Conservation (phyloP, 2,329 filamentous ascomycete species). For the Aspergillus sp. region DNA sequence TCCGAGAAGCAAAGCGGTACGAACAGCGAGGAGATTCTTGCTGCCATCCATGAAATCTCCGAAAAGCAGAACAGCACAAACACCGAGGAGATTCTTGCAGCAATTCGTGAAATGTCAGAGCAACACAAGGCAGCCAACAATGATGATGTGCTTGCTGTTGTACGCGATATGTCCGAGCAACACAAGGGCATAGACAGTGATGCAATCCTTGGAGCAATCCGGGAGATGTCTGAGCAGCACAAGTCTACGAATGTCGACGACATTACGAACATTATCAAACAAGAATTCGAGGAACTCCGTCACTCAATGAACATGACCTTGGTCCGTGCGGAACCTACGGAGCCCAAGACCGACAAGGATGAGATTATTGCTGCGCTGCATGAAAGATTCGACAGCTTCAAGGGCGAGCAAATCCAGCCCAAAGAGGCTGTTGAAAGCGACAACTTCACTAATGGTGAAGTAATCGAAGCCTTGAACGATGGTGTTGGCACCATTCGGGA, state of each 20-base stretch:
- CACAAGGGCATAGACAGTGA: not conserved
- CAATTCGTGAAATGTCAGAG: not conserved
- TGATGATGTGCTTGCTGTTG: not conserved
- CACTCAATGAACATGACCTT: conserved; percentile 45
- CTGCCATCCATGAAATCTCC: not conserved
- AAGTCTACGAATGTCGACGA: conserved; percentile 31
- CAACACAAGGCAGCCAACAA: not conserved
- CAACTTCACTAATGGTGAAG: conserved; percentile 57
- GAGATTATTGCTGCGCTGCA: conserved; percentile 62
- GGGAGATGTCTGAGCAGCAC: conserved; percentile 46
- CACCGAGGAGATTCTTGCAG: not conserved
- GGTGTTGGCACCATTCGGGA: conserved; percentile 74
- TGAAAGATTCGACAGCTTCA: conserved; percentile 47
- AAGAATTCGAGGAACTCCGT: conserved; percentile 63
- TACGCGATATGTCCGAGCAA: not conserved
- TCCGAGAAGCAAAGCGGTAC: not conserved
- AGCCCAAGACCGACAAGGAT: conserved; percentile 46
- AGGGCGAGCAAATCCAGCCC: conserved; percentile 56
- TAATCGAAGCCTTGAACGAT: conserved; percentile 64
- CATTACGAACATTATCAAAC: conserved; percentile 52
- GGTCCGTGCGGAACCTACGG: conserved; percentile 40
- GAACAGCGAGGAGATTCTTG: not conserved
- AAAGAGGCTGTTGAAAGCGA: conserved; percentile 58
- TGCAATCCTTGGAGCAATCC: conserved; percentile 63
- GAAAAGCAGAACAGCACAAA: not conserved